Evolutionary conservation across 495 filamentous ascomycete species (phyloP).

Genomic region (Durotheca rogersii): DNA sequence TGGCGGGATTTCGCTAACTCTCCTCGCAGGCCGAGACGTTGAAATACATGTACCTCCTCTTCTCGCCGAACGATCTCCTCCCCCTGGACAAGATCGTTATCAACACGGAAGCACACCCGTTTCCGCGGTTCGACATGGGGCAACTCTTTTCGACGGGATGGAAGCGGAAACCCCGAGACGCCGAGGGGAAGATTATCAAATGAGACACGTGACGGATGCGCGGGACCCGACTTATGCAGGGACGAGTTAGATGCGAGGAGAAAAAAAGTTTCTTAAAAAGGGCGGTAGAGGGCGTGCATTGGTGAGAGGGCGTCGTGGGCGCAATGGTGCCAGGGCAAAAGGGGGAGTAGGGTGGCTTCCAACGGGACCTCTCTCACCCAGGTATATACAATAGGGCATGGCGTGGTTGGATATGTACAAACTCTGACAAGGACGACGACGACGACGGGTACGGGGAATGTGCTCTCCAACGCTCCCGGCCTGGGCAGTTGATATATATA

Average conservation of each 20-base stretch:
- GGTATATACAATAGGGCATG: no score
- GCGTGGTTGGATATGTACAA: conserved; percentile 15
- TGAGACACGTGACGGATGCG: conserved; percentile 2
- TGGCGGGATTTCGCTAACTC: no score
- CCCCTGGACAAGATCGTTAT: conserved; percentile 84
- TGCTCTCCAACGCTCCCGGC: no score
- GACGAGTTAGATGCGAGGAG: no score
- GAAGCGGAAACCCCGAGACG: conserved; percentile 65
- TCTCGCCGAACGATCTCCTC: conserved; percentile 79
- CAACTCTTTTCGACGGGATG: conserved; percentile 84
- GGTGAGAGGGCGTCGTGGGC: conserved; percentile 27
- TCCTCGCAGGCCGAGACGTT: conserved; percentile 81
- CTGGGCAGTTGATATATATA: no score
- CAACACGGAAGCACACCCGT: conserved; percentile 92
- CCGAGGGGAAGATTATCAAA: conserved; percentile 38
- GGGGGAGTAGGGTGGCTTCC: no score
- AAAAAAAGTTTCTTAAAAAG: no score
- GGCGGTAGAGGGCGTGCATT: no score
- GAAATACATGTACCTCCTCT: conserved; percentile 96
- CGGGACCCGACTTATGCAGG: no score
- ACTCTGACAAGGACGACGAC: background rate
- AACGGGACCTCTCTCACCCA: no score
- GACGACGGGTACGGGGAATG: no score
- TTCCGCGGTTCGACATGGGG: conserved; percentile 80
- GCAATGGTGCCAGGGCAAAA: no score